Base-by-base conservation (phyloP, 2,329 filamentous ascomycete species). In the Colletotrichum sojae region DNA sequence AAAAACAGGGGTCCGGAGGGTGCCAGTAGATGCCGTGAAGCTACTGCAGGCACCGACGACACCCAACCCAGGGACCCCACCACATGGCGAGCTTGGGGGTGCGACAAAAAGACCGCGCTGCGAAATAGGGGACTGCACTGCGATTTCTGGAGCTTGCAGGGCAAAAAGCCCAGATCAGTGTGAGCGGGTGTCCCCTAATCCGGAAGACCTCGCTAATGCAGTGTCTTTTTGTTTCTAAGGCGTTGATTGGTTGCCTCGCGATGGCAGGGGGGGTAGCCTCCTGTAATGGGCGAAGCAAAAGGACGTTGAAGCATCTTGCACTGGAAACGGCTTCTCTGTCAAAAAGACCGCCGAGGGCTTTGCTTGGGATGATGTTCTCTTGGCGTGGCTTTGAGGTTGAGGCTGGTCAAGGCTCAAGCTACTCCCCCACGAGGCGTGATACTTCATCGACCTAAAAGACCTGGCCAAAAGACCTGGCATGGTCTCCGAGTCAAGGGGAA, bases 171-270 rank as follows among this genome's bases (percentile, higher is more conserved):
- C 9, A 3, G 31, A 8, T 36, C 31, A 36, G 31, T 36, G 31
- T 1, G 31, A 36, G 20, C 6, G 40, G 6, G 39, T 12, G 39
- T n/a, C 40, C 16, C 4, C 16, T 43, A n/a, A 43, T 43, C 40
- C 6, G 10, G 49, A 22, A 3, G 27, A 27, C 27, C 57, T 60
- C 56, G 56, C 56, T 49, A 49, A 59, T 49, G 56, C 56, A 49
- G 12, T 18, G 56, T 46, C 43, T 49, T 59, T 59, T 45, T 56
- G 36, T 18, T 18, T 40, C 5, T 13, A 13, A n/a, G 20, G 4
- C 5, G 46, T 12, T 49, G 18, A 49, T 49, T 49, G 46, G 46
- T 5, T 49, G 15, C 46, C n/a, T 49, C 46, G 10, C 20, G 2
- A 5, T 8, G 10, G n/a, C 22, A n/a, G 22, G 45, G 8, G n/a